Percentiles rank a stretch among this genome's conserved stretches.
phyloP scores from a whole-genome alignment of 371 early-diverging fungal genomes.

The Chytridium lagenaria region DNA sequence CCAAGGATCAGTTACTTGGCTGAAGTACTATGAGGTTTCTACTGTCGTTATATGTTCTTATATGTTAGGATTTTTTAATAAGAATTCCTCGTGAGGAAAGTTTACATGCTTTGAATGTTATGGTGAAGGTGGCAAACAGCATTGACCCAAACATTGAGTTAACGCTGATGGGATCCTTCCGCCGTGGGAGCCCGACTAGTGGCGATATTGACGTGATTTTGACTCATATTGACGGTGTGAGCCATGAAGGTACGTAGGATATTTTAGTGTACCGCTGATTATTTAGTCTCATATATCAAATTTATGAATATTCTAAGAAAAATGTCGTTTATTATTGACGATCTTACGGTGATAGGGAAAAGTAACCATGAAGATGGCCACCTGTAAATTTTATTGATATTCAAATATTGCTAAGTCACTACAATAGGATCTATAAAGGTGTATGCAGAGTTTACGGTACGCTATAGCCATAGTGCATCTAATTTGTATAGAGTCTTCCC shows the following conservation, averaged over 20 bases:
- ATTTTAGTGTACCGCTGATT: not conserved
- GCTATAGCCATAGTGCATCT: not conserved
- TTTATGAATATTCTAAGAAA: constrained; percentile 31
- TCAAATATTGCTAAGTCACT: constrained; percentile 12
- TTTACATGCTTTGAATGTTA: constrained; percentile 24
- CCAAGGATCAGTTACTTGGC: constrained; percentile 41
- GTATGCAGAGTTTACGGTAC: constrained; percentile 24
- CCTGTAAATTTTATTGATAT: constrained; percentile 23
- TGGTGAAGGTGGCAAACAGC: constrained; percentile 20
- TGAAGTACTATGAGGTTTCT: constrained; percentile 47
- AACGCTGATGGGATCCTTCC: constrained; percentile 49
- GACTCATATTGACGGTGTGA: constrained; percentile 26
- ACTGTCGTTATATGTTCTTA: not conserved
- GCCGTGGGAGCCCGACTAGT: constrained; percentile 46
- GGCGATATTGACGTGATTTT: constrained; percentile 55
- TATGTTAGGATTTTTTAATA: constrained; percentile 39
- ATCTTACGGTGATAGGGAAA: constrained; percentile 15
- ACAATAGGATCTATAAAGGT: constrained; percentile 27
- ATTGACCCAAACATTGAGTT: constrained; percentile 35
- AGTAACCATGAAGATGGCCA: not conserved
- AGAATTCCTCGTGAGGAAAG: constrained; percentile 53
- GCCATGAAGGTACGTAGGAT: constrained; percentile 34
- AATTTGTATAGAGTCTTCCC: not conserved
- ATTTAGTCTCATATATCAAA: constrained; percentile 11
- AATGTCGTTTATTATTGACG: constrained; percentile 35